These are phyloP conservation scores for Abrus pulchellus DNA, from an alignment of 306 rosid genomes.

Conservation along the genomic window DNA sequence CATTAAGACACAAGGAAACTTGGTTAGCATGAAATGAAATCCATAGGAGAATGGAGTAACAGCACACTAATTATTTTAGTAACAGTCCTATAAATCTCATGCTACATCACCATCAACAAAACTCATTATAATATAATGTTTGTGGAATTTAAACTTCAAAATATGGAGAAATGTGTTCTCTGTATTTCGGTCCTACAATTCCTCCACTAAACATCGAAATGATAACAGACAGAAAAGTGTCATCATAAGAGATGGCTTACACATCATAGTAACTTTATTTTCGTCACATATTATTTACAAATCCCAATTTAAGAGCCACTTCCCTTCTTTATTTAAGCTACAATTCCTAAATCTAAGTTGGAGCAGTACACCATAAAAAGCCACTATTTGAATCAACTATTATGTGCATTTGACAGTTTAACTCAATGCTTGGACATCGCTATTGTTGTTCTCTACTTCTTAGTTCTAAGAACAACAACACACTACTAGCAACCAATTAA, in stretches of 20 bases:
- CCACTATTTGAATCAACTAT: constrained; percentile 10
- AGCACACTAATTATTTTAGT: neutral
- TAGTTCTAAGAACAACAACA: constrained; percentile 14
- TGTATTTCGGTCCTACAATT: constrained; percentile 1
- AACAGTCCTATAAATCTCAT: constrained; percentile 5
- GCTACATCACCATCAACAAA: neutral
- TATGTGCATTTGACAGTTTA: constrained; percentile 30
- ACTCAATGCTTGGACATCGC: constrained; percentile 7
- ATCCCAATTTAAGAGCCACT: neutral
- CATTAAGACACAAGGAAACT: neutral
- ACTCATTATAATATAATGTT: neutral
- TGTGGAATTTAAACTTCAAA: neutral
- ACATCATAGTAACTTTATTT: neutral
- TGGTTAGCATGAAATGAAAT: neutral
- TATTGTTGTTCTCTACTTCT: constrained; percentile 16
- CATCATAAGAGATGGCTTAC: constrained; percentile 12
- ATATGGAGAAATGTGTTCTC: constrained; percentile 11
- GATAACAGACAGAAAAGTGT: neutral
- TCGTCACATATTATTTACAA: neutral
- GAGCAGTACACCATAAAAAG: neutral
- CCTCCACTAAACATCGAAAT: constrained; percentile 4
- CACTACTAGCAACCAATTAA: constrained; percentile 24
- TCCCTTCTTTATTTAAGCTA: neutral
- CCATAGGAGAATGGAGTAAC: constrained; percentile 17
- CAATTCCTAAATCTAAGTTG: neutral